Evolutionary conservation across 2,329 filamentous ascomycete genomes (phyloP), one percentile per base, ranked within the genome.

Genomic region (Ophidiomyces ophidiicola): DNA sequence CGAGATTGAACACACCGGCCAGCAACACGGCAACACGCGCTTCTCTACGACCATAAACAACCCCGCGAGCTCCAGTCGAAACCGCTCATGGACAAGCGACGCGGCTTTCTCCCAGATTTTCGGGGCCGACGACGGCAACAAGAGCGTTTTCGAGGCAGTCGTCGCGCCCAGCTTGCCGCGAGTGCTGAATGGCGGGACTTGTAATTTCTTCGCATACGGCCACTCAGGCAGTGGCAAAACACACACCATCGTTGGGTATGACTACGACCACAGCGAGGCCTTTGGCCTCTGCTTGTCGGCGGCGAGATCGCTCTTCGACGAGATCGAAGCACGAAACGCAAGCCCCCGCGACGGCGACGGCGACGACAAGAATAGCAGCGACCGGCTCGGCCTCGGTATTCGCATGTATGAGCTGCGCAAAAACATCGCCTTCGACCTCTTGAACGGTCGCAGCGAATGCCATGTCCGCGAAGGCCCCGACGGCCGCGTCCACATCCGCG

Each of bases 151-250:
- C 30, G 44, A 52, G 12, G 36, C 39, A 0, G 45, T 60, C 2
- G 57, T 66, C 3, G 49, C 51, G 10, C 58, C 61, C 3, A 50
- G 50, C 0, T 36, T 66, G 0, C 52, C 58, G 1, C 36, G 46
- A 7, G 53, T 66, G 6, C 37, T 64, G 19, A 35, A 48, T 7
- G 61, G 62, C 3, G 49, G 48, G 10, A 59, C 47, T 8, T 64
- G 61, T 51, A 66, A 58, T 36, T 59, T 63, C 48, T 64, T 64
- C 42, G 63, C 62, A 6, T 66, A 66, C 39, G 62, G 62, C 2
- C 61, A 65, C 46, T 62, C 62, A 2, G 59, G 58, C 12, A 64
- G 60, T 38, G 61, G 61, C 0, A 65, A 64, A 43, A 57, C 60
- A 1, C 61, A 63, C 42, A 64, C 60, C 0, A 60, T 63, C 33